Evolutionary conservation across 352 stramenopile species (phyloP).

Genomic region (Phytophthora ohioensis): DNA sequence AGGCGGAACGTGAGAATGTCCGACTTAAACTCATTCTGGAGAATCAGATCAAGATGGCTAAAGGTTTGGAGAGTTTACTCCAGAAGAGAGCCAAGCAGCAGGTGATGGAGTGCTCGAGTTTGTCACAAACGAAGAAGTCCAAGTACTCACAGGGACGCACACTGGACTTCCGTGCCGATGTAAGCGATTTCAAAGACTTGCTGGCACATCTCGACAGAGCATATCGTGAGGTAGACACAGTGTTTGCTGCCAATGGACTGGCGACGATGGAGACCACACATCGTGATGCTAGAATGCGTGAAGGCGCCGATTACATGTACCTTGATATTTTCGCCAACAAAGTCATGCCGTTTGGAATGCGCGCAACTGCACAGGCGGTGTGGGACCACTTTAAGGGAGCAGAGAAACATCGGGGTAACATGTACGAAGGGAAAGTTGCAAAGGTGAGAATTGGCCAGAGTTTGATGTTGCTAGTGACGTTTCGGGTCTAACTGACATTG

Average conservation of each 20-base stretch:
- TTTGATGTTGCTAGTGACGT: conserved; percentile 8
- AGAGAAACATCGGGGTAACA: conserved; percentile 50
- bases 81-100: conserved; percentile 47
- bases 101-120: conserved; percentile 42
- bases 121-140: conserved; percentile 41
- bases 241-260: conserved; percentile 48
- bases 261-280: conserved; percentile 48
- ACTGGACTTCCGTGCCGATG: conserved; percentile 45
- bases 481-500: conserved; percentile 13
- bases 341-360: conserved; percentile 56
- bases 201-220: conserved; percentile 45
- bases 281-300: conserved; percentile 49
- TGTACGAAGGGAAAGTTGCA: conserved; percentile 56
- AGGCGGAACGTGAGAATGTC: conserved; percentile 59
- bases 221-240: conserved; percentile 46
- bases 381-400: conserved; percentile 56
- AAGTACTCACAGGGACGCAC: conserved; percentile 49
- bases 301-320: conserved; percentile 50
- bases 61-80: conserved; percentile 41
- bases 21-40: conserved; percentile 60
- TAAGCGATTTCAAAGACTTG: conserved; percentile 46
- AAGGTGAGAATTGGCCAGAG: conserved; percentile 28
- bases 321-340: conserved; percentile 60
- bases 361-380: conserved; percentile 45
- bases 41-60: conserved; percentile 48